Evolutionary conservation across 257 asterid species (phyloP).

Genomic region (Solanum lignicaule): DNA sequence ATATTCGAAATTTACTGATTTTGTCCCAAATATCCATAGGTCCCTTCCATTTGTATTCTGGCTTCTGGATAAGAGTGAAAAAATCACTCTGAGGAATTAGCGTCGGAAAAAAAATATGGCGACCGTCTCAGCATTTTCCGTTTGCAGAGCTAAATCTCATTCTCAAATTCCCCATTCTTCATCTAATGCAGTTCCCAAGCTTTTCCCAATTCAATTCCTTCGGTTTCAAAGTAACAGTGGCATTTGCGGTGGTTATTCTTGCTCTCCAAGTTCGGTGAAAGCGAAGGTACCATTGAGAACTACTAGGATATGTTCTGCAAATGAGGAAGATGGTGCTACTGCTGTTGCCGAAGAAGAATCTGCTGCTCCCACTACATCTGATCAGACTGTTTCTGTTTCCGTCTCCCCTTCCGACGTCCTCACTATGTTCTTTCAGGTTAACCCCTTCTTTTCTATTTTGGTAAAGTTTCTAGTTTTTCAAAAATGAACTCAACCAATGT

Average conservation of each 20-base stretch:
- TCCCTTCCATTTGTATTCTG: neutral
- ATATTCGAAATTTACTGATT: neutral
- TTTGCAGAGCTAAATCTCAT: slow-evolving; percentile 12
- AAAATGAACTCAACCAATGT: neutral
- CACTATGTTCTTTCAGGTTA: slow-evolving; percentile 74
- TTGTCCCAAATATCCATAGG: neutral
- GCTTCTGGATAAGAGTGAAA: slow-evolving; percentile 3
- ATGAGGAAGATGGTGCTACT: slow-evolving; percentile 29
- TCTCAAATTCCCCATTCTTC: slow-evolving; percentile 7
- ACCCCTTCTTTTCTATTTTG: neutral
- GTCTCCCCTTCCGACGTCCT: slow-evolving; percentile 84
- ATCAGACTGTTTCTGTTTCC: slow-evolving; percentile 66
- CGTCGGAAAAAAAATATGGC: slow-evolving; percentile 23
- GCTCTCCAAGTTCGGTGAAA: slow-evolving; percentile 7
- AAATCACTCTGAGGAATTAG: neutral
- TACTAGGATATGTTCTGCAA: slow-evolving; percentile 23
- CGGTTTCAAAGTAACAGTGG: slow-evolving; percentile 4
- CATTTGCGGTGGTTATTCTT: slow-evolving; percentile 7
- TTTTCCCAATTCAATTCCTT: slow-evolving; percentile 12
- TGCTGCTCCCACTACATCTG: slow-evolving; percentile 20
- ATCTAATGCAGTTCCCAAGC: neutral
- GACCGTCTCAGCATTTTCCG: slow-evolving; percentile 26
- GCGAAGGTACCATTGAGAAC: slow-evolving; percentile 11
- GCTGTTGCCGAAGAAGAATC: slow-evolving; percentile 16
- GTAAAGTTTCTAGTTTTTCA: neutral